These are phyloP conservation scores for Annulohypoxylon bovei DNA, from an alignment of 495 filamentous ascomycete species.

Conservation along the genomic window DNA sequence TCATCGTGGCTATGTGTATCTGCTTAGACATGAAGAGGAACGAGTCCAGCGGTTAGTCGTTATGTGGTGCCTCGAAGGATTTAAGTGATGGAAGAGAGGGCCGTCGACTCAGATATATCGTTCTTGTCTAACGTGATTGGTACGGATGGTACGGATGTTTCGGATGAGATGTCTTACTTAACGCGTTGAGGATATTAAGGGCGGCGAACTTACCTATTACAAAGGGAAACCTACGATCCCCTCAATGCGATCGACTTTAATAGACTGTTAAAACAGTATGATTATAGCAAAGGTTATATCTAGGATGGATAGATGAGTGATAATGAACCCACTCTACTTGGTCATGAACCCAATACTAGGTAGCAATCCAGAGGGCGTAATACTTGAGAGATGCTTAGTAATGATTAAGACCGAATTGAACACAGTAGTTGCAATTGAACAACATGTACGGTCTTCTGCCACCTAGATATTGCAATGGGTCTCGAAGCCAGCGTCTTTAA, in stretches of 20 bases:
- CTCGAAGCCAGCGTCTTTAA: too few relatives aligned
- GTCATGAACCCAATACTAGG: too few relatives aligned
- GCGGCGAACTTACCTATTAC: not conserved
- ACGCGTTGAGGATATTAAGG: not conserved
- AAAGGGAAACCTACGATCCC: not conserved
- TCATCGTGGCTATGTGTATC: slow-evolving; percentile 69
- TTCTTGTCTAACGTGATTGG: too few relatives aligned
- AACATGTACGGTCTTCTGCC: too few relatives aligned
- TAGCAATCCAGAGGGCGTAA: too few relatives aligned
- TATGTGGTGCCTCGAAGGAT: not conserved
- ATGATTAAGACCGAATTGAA: not conserved
- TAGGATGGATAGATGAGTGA: too few relatives aligned
- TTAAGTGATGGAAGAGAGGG: not conserved
- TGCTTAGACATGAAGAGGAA: slow-evolving; percentile 71
- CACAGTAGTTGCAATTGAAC: not conserved
- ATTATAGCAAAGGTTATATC: too few relatives aligned
- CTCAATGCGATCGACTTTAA: not conserved
- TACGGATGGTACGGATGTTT: not conserved
- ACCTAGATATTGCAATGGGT: too few relatives aligned
- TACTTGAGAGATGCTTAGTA: too few relatives aligned
- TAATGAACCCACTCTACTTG: too few relatives aligned
- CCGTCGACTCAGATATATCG: not conserved
- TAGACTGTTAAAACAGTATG: not conserved
- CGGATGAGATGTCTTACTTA: not conserved
- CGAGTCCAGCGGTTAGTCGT: slow-evolving; percentile 24